These are phyloP conservation scores for Cladosporium cucumerinum DNA, from an alignment of 2,329 filamentous ascomycete genomes.

Conservation along the genomic window DNA sequence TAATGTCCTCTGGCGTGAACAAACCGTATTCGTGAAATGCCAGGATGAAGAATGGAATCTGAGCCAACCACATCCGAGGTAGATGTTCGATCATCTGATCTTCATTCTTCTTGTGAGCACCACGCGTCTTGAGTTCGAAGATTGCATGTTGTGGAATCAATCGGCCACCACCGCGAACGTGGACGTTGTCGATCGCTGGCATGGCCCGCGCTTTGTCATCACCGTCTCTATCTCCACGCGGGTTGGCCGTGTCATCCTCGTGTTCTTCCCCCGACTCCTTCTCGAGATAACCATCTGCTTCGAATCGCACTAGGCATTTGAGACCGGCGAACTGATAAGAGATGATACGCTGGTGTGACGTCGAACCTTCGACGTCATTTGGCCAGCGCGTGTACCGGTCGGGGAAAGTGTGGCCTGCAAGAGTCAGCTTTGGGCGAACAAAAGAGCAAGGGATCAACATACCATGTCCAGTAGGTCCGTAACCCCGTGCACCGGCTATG, in stretches of 20 bases:
- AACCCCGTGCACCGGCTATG: constrained; percentile 40
- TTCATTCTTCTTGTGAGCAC: not conserved
- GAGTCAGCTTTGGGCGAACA: constrained; percentile 48
- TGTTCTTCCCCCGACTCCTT: not conserved
- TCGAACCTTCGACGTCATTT: constrained; percentile 50
- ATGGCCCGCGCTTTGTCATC: not conserved
- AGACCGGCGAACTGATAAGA: constrained; percentile 56
- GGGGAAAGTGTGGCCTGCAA: constrained; percentile 60
- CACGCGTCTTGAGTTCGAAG: constrained; percentile 42
- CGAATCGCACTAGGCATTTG: constrained; percentile 53
- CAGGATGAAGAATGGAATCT: constrained; percentile 51
- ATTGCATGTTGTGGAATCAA: constrained; percentile 43
- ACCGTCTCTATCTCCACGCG: not conserved
- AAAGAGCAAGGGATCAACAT: constrained; percentile 18
- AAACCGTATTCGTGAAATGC: constrained; percentile 47
- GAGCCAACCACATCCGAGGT: constrained; percentile 49
- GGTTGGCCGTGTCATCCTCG: not conserved
- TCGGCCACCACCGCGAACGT: constrained; percentile 14
- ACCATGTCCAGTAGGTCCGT: constrained; percentile 3
- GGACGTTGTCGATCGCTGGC: not conserved
- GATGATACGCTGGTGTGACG: constrained; percentile 61
- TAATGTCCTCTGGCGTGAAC: constrained; percentile 41
- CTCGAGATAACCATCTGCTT: constrained; percentile 56
- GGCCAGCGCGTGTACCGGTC: constrained; percentile 66
- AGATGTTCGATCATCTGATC: constrained; percentile 38